Percentiles rank a stretch among this genome's conserved stretches.
These are phyloP conservation scores for Aspergillus panamensis DNA, from an alignment of 495 filamentous ascomycete genomes.

Conservation along the genomic window DNA sequence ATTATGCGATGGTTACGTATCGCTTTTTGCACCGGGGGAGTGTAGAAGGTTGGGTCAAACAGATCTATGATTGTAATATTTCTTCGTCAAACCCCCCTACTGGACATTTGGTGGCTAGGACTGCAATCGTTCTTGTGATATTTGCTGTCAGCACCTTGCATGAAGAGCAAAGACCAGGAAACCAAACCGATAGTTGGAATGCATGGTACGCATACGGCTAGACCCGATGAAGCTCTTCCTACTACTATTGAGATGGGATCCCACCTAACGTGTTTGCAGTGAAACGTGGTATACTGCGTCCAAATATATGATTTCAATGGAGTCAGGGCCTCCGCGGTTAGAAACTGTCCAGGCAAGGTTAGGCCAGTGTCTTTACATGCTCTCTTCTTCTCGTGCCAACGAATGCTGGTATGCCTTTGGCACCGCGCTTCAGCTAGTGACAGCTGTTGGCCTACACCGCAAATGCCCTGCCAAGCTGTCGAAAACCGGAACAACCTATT, in stretches of 20 bases:
- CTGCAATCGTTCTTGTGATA: slow-evolving; percentile 44
- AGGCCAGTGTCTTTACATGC: slow-evolving; percentile 44
- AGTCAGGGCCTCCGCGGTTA: slow-evolving; percentile 42
- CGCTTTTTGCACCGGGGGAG: slow-evolving; percentile 43
- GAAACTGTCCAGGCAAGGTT: slow-evolving; percentile 46
- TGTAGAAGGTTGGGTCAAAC: slow-evolving; percentile 39
- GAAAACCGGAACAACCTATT: slow-evolving; percentile 31
- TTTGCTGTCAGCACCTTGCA: slow-evolving; percentile 43
- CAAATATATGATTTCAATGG: slow-evolving; percentile 39
- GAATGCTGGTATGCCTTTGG: slow-evolving; percentile 51
- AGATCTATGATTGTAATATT: slow-evolving; percentile 37
- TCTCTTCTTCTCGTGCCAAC: slow-evolving; percentile 47
- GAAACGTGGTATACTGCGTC: slow-evolving; percentile 45
- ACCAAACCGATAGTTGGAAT: slow-evolving; percentile 21
- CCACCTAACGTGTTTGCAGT: slow-evolving; percentile 19
- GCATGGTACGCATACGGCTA: slow-evolving; percentile 27
- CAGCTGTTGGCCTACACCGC: slow-evolving; percentile 44
- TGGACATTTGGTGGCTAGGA: slow-evolving; percentile 39
- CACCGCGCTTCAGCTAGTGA: slow-evolving; percentile 44
- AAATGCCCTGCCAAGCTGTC: slow-evolving; percentile 31
- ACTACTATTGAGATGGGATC: background rate
- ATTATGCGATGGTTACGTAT: slow-evolving; percentile 48
- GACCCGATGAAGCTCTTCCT: no score
- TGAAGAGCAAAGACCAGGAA: slow-evolving; percentile 29
- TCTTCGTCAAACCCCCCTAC: slow-evolving; percentile 35